Conservation (phyloP, 768 basidiomycete species). For the Pleurotus tuoliensis region DNA sequence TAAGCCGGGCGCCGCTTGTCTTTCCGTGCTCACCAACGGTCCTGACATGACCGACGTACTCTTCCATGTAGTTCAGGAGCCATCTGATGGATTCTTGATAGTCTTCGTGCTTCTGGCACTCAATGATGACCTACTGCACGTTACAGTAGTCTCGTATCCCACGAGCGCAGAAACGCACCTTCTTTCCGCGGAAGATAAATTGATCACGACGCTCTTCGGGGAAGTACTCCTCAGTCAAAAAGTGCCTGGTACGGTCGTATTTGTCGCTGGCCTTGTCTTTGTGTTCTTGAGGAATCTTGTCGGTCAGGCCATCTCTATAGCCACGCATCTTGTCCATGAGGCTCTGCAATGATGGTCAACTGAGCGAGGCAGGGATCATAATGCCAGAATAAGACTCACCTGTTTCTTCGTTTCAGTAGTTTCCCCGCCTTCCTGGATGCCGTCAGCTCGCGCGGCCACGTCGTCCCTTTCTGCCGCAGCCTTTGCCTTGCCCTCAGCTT, state of each 20-base stretch:
- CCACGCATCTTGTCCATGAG: not conserved
- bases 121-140: conserved; percentile 62
- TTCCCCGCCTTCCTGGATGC: not conserved
- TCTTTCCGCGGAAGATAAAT: conserved; percentile 91
- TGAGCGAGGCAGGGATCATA: too few relatives aligned
- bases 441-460: not conserved
- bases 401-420: conserved; percentile 5
- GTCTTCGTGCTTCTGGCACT: conserved; percentile 89
- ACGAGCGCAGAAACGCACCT: conserved; percentile 21
- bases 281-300: conserved; percentile 66
- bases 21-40: conserved; percentile 17
- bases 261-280: conserved; percentile 54
- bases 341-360: not conserved
- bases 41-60: conserved; percentile 55
- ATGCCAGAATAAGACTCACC: not conserved
- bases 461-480: not conserved
- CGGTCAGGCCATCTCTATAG: conserved; percentile 22
- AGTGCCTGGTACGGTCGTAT: conserved; percentile 56
- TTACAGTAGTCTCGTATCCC: too few relatives aligned
- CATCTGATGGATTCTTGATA: conserved; percentile 82
- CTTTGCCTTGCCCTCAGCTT: not conserved
- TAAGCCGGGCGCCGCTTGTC: conserved; percentile 17
- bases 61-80: conserved; percentile 59
- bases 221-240: conserved; percentile 81
- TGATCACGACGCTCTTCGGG: conserved; percentile 88